phyloP scores from a whole-genome alignment of 2,329 filamentous ascomycete species.

The Elsinoe arachidis region DNA sequence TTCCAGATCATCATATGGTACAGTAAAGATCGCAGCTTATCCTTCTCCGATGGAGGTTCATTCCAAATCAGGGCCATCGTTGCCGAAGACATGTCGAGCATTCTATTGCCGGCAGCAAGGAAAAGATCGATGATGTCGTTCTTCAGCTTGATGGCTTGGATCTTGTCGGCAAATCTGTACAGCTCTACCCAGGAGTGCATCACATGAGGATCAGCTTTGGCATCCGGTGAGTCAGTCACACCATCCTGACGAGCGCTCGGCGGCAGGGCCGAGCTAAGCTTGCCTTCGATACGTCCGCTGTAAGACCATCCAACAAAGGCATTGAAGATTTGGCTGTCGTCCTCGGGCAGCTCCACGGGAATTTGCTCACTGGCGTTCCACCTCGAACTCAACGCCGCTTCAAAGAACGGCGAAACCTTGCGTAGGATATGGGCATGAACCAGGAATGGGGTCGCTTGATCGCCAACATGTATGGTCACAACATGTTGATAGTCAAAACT shows the following conservation, averaged over 20 bases:
- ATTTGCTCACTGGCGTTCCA: constrained; percentile 1
- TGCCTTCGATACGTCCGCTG: neutral
- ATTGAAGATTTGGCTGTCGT: constrained; percentile 7
- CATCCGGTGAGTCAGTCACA: neutral
- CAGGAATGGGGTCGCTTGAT: neutral
- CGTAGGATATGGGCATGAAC: constrained; percentile 3
- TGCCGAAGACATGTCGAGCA: neutral
- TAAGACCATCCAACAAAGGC: constrained; percentile 6
- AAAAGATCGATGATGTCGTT: constrained; percentile 2
- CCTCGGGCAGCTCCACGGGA: constrained; percentile 3
- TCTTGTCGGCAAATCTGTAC: neutral
- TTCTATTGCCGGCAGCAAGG: neutral
- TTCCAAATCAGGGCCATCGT: constrained; percentile 3
- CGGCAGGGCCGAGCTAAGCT: neutral
- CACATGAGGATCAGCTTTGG: neutral
- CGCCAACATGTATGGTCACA: neutral
- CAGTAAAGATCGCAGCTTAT: neutral
- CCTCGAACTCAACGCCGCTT: neutral
- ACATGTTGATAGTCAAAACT: neutral
- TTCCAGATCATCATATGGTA: neutral
- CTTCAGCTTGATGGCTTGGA: neutral
- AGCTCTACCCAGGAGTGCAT: neutral
- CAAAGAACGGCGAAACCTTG: neutral
- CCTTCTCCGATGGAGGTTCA: neutral
- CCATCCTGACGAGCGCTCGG: neutral